phyloP scores from a whole-genome alignment of 2,329 filamentous ascomycete species.

The Claviceps spartinae region DNA sequence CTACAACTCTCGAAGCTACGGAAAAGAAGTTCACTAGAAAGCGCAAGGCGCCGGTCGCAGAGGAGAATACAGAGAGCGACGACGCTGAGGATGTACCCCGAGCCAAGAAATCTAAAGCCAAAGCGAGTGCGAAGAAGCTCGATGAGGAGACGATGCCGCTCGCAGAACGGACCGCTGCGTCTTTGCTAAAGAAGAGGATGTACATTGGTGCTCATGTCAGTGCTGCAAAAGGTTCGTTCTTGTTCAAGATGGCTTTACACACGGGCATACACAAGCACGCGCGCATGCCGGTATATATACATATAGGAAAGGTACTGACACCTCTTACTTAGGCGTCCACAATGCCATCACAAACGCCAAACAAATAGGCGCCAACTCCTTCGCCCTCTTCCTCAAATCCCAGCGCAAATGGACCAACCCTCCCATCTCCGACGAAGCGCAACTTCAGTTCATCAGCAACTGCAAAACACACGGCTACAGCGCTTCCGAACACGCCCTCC shows the following conservation, averaged over 20 bases:
- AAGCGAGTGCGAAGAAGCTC: constrained; percentile 5
- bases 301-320: too few relatives aligned
- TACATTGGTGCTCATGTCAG: constrained; percentile 89
- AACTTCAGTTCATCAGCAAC: constrained; percentile 53
- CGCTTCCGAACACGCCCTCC: constrained; percentile 59
- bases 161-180: constrained; percentile 49
- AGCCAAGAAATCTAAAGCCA: constrained; percentile 29
- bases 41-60: constrained; percentile 11
- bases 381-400: constrained; percentile 90
- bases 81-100: constrained; percentile 12
- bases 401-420: constrained; percentile 91
- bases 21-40: constrained; percentile 5
- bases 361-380: constrained; percentile 80
- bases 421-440: constrained; percentile 53
- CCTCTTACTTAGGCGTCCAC: constrained; percentile 53
- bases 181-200: constrained; percentile 54
- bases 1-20: background rate
- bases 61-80: constrained; percentile 9
- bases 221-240: constrained; percentile 59
- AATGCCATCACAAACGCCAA: constrained; percentile 69
- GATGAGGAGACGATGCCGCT: constrained; percentile 42
- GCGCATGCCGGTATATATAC: too few relatives aligned
- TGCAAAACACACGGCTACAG: constrained; percentile 61
- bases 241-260: too few relatives aligned
- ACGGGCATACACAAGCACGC: too few relatives aligned